Percentiles rank a stretch among this genome's conserved stretches.
Conservation (phyloP, 1,139 yeast genomes). For the Kodamaea ohmeri region DNA sequence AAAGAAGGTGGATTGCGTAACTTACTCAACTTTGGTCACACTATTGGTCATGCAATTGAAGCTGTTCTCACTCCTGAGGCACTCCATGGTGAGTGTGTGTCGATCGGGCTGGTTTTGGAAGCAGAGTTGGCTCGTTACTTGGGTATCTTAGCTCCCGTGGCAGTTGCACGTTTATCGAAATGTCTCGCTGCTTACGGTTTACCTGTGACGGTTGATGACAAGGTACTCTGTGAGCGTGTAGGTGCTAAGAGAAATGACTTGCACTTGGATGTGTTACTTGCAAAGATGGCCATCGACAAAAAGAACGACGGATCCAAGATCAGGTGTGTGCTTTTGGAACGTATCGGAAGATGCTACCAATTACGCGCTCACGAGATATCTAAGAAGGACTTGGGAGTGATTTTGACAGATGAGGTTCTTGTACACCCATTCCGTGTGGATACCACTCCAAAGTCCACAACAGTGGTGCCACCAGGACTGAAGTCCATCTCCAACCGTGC, state of each 20-base stretch:
- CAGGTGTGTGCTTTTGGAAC: slow-evolving; percentile 78
- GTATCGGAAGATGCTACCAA: slow-evolving; percentile 87
- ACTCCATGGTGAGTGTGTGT: slow-evolving; percentile 95
- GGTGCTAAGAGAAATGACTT: slow-evolving; percentile 58
- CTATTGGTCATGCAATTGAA: slow-evolving; percentile 97
- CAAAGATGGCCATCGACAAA: slow-evolving; percentile 93
- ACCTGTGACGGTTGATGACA: slow-evolving; percentile 77
- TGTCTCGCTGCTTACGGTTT: slow-evolving; percentile 82
- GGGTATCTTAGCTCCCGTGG: slow-evolving; percentile 87
- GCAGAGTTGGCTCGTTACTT: slow-evolving; percentile 91
- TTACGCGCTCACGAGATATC: slow-evolving; percentile 80
- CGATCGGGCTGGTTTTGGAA: slow-evolving; percentile 91
- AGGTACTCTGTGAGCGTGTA: slow-evolving; percentile 59
- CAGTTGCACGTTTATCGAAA: slow-evolving; percentile 85
- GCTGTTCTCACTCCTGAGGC: slow-evolving; percentile 95
- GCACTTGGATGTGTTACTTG: slow-evolving; percentile 66
- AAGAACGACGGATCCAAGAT: slow-evolving; percentile 92
- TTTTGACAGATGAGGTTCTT: slow-evolving; percentile 77
- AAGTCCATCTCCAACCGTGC: slow-evolving; percentile 97
- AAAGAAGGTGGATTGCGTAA: slow-evolving; percentile 94
- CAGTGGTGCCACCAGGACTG: slow-evolving; percentile 89
- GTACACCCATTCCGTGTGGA: slow-evolving; percentile 53
- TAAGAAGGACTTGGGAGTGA: slow-evolving; percentile 76
- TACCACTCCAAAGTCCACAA: slow-evolving; percentile 42
- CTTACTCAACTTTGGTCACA: slow-evolving; percentile 90